phyloP scores from a whole-genome alignment of 1,139 yeast species.

The Suhomyces bolitotheri region DNA sequence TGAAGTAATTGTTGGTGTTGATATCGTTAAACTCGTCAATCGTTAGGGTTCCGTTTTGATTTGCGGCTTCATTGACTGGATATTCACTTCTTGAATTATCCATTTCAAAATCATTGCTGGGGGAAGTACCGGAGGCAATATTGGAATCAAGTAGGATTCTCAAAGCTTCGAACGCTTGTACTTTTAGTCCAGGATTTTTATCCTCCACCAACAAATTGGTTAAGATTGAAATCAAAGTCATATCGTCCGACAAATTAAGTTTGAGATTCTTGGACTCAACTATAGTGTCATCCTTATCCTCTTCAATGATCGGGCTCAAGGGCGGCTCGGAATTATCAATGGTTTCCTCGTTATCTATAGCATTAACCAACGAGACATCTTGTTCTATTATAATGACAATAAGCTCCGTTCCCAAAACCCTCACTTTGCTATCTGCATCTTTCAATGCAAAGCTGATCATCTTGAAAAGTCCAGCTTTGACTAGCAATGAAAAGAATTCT shows the following conservation, averaged over 20 bases:
- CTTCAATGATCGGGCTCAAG: constrained; percentile 10
- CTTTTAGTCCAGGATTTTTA: constrained; percentile 67
- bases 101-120: constrained; percentile 14
- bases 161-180: constrained; percentile 83
- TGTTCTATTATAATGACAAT: constrained; percentile 82
- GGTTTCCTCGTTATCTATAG: constrained; percentile 35
- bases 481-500: constrained; percentile 62
- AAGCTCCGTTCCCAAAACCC: constrained; percentile 79
- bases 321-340: constrained; percentile 42
- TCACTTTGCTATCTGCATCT: constrained; percentile 49
- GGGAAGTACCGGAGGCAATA: constrained; percentile 24
- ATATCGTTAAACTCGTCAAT: constrained; percentile 35
- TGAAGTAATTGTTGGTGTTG: constrained; percentile 54
- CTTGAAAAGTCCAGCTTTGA: constrained; percentile 67
- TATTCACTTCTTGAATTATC: constrained; percentile 15
- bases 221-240: constrained; percentile 61
- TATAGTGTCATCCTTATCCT: constrained; percentile 21
- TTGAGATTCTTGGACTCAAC: constrained; percentile 25
- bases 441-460: constrained; percentile 72
- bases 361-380: constrained; percentile 67
- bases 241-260: constrained; percentile 51
- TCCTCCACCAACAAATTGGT: constrained; percentile 65
- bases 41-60: constrained; percentile 10
- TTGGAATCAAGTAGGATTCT: constrained; percentile 69
- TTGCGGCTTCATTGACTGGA: constrained; percentile 5